Evolutionary conservation across 257 asterid genomes (phyloP).

Genomic region (Orobanche coerulescens): DNA sequence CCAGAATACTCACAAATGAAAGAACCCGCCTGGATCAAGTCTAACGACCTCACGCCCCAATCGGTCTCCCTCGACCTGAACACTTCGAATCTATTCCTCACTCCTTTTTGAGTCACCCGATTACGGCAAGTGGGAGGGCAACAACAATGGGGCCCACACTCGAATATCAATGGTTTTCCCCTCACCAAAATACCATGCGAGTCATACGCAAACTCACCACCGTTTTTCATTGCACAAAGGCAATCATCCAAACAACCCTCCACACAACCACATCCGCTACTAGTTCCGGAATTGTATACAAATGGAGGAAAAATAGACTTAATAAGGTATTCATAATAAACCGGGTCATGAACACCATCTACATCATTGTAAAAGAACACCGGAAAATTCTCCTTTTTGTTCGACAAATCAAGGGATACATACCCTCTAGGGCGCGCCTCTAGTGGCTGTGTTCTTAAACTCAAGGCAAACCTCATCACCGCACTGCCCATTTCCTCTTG

Average conservation of each 20-base stretch:
- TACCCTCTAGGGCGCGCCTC: conserved; percentile 60
- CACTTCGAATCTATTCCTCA: conserved; percentile 65
- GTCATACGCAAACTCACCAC: conserved; percentile 70
- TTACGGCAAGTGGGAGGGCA: conserved; percentile 71
- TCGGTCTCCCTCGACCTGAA: conserved; percentile 80
- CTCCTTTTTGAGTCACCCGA: conserved; percentile 81
- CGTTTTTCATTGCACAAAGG: conserved; percentile 64
- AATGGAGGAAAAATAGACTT: conserved; percentile 43
- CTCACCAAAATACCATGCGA: conserved; percentile 51
- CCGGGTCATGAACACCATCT: conserved; percentile 56
- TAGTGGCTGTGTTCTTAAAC: conserved; percentile 41
- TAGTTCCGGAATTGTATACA: conserved; percentile 31
- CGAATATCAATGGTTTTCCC: conserved; percentile 81
- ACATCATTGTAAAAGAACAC: conserved; percentile 66
- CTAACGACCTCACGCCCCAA: conserved; percentile 92
- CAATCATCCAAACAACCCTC: conserved; percentile 57
- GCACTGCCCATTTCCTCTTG: conserved; percentile 79
- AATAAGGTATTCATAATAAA: conserved; percentile 42
- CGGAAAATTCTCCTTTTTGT: conserved; percentile 54
- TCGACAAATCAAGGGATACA: conserved; percentile 65
- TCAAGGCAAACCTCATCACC: conserved; percentile 46
- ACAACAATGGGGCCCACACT: conserved; percentile 73
- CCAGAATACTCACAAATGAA: conserved; percentile 90
- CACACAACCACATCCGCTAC: conserved; percentile 52
- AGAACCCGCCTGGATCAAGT: conserved; percentile 81